Evolutionary conservation across 139 green algal species (phyloP).

Genomic region (Chlorella sorokiniana): DNA sequence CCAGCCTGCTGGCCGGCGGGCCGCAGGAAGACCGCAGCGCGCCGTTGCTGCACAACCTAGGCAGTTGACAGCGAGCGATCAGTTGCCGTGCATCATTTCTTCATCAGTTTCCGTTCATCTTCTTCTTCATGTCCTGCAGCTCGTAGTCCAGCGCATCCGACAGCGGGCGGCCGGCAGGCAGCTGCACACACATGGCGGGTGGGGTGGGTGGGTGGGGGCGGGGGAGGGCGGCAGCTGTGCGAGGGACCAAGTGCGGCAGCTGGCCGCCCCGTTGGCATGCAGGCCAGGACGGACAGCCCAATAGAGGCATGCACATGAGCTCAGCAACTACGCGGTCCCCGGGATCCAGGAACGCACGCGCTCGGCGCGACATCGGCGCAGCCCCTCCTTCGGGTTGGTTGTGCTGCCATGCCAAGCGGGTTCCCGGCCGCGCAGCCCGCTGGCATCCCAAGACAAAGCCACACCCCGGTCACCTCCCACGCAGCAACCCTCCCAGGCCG

Average conservation of each 20-base stretch:
- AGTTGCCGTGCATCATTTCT: background rate
- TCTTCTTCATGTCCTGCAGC: slow-evolving; percentile 24
- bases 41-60: background rate
- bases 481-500: background rate
- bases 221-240: background rate
- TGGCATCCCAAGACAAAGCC: background rate
- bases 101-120: slow-evolving; percentile 17
- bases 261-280: no score
- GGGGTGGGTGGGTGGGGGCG: background rate
- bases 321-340: no score
- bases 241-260: background rate
- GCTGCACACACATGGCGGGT: background rate
- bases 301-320: no score
- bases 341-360: no score
- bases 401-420: no score
- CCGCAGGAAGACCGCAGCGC: background rate
- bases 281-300: no score
- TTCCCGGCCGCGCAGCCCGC: no score
- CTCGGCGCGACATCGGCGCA: no score
- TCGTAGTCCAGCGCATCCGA: slow-evolving; percentile 63
- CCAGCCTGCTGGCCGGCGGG: background rate
- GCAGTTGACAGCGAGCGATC: background rate
- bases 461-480: background rate
- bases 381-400: no score
- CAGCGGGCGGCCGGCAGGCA: slow-evolving; percentile 43